These are phyloP conservation scores for Pythium diclinum DNA, from an alignment of 352 stramenopile species.

Conservation along the genomic window DNA sequence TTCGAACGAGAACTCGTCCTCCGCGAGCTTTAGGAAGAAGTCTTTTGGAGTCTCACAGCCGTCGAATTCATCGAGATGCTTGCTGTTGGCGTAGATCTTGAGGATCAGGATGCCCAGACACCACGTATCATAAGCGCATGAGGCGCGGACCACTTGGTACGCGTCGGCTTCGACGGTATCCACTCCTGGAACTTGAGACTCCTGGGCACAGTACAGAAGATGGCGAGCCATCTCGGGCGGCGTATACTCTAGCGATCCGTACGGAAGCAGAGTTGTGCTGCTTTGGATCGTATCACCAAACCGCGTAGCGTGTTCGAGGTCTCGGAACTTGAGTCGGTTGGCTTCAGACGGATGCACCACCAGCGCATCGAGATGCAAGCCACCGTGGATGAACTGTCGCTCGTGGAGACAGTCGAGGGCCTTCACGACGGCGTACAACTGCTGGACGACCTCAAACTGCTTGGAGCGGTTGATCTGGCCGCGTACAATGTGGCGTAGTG, in stretches of 20 bases:
- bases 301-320: constrained; percentile 44
- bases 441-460: constrained; percentile 31
- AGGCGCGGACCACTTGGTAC: constrained; percentile 29
- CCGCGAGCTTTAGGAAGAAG: constrained; percentile 35
- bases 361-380: constrained; percentile 41
- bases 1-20: constrained; percentile 37
- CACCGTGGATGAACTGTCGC: constrained; percentile 50
- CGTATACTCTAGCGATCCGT: constrained; percentile 34
- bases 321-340: constrained; percentile 42
- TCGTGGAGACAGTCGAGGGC: constrained; percentile 47
- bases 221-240: constrained; percentile 47
- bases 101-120: constrained; percentile 55
- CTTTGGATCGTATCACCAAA: constrained; percentile 28
- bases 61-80: constrained; percentile 48
- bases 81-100: constrained; percentile 47
- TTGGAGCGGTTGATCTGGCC: constrained; percentile 32
- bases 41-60: constrained; percentile 31
- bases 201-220: constrained; percentile 29
- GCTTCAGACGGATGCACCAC: constrained; percentile 36
- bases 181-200: constrained; percentile 4
- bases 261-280: neutral
- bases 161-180: constrained; percentile 16
- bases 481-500: constrained; percentile 36
- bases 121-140: constrained; percentile 52
- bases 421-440: constrained; percentile 36